Base-by-base conservation (phyloP, 2,329 filamentous ascomycete genomes). In the Apiospora marii region DNA sequence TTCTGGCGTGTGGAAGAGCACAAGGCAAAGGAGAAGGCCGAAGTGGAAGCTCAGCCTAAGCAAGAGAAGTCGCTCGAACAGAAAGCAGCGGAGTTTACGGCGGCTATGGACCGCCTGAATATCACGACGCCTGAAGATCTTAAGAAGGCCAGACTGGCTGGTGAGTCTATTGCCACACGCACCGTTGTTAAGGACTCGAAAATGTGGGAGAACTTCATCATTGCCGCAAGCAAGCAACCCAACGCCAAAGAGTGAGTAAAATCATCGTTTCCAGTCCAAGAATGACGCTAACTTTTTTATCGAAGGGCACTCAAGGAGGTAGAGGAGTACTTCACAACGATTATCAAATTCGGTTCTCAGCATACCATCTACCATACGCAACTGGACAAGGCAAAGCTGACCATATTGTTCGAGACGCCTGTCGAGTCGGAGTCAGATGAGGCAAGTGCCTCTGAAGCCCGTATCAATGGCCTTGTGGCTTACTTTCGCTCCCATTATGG, bases 161-260 rank as follows among this genome's bases (percentile, higher is more conserved):
- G 41, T n/a, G 22, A 72, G 41, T 67, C 71, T 53, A 41, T 34
- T 10, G 69, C 71, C 3, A 74, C 69, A n/a, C 67, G 41, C 41
- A 72, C 37, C 14, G 49, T 68, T 10, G 69, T 64, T 13, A 69
- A 70, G 67, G 75, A 78, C 61, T 84, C 82, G 80, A 73, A 76
- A 4, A 74, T 85, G 14, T 85, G 84, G 83, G 77, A 77, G n/a
- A 75, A 80, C 10, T 82, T 85, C 37, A 82, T 85, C 16, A 75
- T 79, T 19, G 84, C 84, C 8, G 84, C 84, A 10, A 74, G 77
- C 3, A 76, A 81, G 10, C 74, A 83, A 4, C 80, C 79, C 58
- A 78, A 79, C 3, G 73, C 71, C 27, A 77, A 82, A 41, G 75
- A 78, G 85, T 86, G 80, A 73, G 79, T 76, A 8, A 13, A 24